Evolutionary conservation across 2,329 filamentous ascomycete species (phyloP).

Genomic region (Aspergillus caelatus): DNA sequence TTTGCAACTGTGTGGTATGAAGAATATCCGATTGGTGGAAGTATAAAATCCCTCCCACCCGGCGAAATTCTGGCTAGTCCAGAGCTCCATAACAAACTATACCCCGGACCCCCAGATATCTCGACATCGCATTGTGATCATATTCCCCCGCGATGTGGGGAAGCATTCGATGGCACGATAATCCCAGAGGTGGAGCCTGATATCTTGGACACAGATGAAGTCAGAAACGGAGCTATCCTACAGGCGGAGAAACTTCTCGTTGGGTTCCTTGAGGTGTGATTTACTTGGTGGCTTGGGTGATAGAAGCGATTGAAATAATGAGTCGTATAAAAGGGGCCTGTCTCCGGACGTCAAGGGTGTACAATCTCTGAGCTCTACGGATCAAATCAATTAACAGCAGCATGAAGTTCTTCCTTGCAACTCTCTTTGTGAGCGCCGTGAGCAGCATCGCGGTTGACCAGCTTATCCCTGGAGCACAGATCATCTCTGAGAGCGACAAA

Average conservation of each 20-base stretch:
- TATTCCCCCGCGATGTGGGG: constrained; percentile 25
- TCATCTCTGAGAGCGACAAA: constrained; percentile 28
- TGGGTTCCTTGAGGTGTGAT: not conserved
- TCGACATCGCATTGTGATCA: constrained; percentile 5
- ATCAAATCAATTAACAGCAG: not conserved
- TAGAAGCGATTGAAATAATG: not conserved
- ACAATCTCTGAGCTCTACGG: not conserved
- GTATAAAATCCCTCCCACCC: constrained; percentile 6
- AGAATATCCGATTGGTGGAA: constrained; percentile 26
- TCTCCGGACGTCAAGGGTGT: not conserved
- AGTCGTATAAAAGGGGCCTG: constrained; percentile 2
- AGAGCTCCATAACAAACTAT: not conserved
- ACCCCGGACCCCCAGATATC: constrained; percentile 5
- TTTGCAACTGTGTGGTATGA: not conserved
- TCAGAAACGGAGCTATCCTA: constrained; percentile 17
- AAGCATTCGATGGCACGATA: constrained; percentile 7
- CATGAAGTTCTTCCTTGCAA: constrained; percentile 30
- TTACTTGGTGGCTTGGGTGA: not conserved
- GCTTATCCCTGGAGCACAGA: constrained; percentile 27
- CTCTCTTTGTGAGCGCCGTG: constrained; percentile 25
- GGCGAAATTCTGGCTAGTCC: constrained; percentile 7
- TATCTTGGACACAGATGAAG: not conserved
- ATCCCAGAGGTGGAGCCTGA: not conserved
- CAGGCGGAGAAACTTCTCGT: constrained; percentile 29
- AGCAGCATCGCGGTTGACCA: constrained; percentile 21